phyloP scores from a whole-genome alignment of 148 eudicot species.

The Euryodendron excelsum region DNA sequence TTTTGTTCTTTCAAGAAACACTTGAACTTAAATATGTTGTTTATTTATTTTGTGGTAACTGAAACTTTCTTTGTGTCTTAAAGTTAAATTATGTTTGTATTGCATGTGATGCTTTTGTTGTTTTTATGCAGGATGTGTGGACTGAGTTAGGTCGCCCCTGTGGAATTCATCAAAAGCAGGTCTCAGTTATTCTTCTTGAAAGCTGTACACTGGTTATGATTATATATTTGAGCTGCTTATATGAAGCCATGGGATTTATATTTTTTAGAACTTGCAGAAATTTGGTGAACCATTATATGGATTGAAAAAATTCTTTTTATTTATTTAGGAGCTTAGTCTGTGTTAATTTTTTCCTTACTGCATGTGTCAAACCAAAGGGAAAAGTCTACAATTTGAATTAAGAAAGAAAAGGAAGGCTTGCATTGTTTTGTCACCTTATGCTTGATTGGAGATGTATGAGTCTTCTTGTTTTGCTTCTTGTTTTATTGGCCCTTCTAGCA shows the following conservation, averaged over 20 bases:
- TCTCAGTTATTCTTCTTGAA: conserved; percentile 10
- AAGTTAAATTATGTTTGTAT: not conserved
- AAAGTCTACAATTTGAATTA: too few species aligned
- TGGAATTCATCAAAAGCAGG: conserved; percentile 95
- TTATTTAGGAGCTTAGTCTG: not conserved
- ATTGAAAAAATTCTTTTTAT: not conserved
- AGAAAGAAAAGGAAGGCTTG: too few species aligned
- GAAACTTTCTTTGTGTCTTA: not conserved
- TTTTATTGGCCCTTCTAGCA: not conserved
- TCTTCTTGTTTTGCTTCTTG: not conserved
- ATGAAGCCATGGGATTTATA: not conserved
- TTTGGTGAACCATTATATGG: not conserved
- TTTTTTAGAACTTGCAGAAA: not conserved
- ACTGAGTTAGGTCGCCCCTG: conserved; percentile 89
- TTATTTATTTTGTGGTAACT: not conserved
- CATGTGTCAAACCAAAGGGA: not conserved
- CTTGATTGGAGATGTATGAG: not conserved
- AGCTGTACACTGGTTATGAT: not conserved
- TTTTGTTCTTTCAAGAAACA: not conserved
- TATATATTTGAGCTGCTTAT: not conserved
- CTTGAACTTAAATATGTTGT: not conserved
- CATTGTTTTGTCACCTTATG: not conserved
- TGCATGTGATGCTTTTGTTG: not conserved
- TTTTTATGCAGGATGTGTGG: conserved; percentile 71
- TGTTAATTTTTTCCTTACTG: not conserved